phyloP scores from a whole-genome alignment of 495 filamentous ascomycete species.

The Pseudomonodictys pantanalensis region DNA sequence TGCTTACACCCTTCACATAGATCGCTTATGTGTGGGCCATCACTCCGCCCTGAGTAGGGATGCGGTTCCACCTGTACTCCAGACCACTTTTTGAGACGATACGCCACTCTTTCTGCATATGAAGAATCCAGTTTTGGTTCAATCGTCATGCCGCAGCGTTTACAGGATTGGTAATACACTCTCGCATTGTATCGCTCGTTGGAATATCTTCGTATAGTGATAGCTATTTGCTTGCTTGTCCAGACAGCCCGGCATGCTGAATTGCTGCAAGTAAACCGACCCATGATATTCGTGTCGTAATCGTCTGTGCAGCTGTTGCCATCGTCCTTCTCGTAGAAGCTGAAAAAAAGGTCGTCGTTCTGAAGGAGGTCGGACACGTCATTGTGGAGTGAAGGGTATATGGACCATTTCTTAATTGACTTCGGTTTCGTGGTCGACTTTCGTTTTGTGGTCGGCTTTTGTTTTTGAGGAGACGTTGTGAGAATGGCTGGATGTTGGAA shows the following conservation, averaged over 20 bases:
- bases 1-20: slow-evolving; percentile 53
- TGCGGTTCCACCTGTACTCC: slow-evolving; percentile 44
- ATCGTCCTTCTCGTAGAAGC: slow-evolving; percentile 34
- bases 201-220: slow-evolving; percentile 48
- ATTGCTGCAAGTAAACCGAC: slow-evolving; percentile 39
- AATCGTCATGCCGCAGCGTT: slow-evolving; percentile 38
- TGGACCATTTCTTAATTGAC: slow-evolving; percentile 39
- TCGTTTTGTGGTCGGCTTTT: slow-evolving; percentile 2
- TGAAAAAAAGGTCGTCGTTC: slow-evolving; percentile 36
- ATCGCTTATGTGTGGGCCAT: slow-evolving; percentile 43
- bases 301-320: slow-evolving; percentile 17
- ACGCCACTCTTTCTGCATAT: slow-evolving; percentile 52
- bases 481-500: slow-evolving; percentile 9
- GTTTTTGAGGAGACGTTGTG: not conserved
- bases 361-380: slow-evolving; percentile 42
- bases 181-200: slow-evolving; percentile 45
- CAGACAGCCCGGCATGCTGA: slow-evolving; percentile 35
- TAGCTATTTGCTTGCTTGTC: slow-evolving; percentile 47
- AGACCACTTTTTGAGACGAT: slow-evolving; percentile 52
- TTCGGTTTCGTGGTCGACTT: slow-evolving; percentile 6
- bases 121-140: slow-evolving; percentile 42
- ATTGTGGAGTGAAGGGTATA: slow-evolving; percentile 43
- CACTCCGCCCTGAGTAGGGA: slow-evolving; percentile 32
- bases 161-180: slow-evolving; percentile 51
- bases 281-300: slow-evolving; percentile 40